phyloP scores from a whole-genome alignment of 2,329 filamentous ascomycete genomes.

The Alternaria consortialis region DNA sequence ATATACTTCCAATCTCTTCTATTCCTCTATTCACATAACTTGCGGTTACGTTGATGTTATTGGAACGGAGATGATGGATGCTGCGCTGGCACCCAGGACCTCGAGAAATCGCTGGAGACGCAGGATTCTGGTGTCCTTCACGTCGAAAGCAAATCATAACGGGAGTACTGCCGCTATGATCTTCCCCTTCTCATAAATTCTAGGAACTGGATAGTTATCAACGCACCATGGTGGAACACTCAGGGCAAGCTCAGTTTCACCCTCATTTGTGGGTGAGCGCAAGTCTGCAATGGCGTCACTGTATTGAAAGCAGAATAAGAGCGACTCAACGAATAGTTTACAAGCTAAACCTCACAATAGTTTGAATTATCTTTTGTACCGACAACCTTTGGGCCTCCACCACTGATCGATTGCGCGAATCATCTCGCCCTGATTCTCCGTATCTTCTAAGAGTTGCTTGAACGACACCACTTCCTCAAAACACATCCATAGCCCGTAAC shows the following conservation, averaged over 20 bases:
- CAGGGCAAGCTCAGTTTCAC: too few species aligned
- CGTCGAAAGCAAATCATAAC: too few species aligned
- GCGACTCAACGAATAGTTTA: background rate
- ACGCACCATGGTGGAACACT: too few species aligned
- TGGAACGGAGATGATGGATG: background rate
- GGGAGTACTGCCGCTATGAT: too few species aligned
- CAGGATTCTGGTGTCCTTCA: too few species aligned
- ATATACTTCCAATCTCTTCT: background rate
- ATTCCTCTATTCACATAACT: rapidly evolving
- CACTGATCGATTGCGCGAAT: background rate
- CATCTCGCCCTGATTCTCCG: background rate
- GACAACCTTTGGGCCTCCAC: too few species aligned
- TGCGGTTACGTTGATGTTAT: background rate
- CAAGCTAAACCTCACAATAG: background rate
- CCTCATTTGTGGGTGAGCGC: background rate
- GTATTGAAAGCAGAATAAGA: background rate
- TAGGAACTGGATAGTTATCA: too few species aligned
- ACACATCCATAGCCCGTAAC: background rate
- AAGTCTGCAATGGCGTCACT: background rate
- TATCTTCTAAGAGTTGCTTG: background rate
- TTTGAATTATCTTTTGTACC: too few species aligned
- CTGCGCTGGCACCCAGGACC: background rate
- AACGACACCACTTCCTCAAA: too few species aligned
- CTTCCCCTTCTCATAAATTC: too few species aligned
- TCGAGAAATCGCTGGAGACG: too few species aligned